phyloP scores from a whole-genome alignment of 2,329 filamentous ascomycete species.

The Fusarium fujikuroi region DNA sequence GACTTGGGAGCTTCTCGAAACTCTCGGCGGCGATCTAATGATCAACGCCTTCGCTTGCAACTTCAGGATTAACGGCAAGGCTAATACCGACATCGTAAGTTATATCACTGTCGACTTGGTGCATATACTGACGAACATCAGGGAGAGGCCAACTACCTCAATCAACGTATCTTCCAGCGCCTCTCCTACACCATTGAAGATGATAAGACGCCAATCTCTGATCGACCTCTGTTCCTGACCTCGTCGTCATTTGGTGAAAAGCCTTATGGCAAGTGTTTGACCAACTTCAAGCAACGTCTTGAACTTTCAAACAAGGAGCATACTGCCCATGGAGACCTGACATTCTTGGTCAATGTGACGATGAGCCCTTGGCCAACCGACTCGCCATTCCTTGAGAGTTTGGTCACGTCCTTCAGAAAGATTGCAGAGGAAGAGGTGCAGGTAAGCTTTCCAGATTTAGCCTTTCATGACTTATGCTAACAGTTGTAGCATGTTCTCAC shows the following conservation, averaged over 20 bases:
- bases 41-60: not conserved
- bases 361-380: constrained; percentile 2
- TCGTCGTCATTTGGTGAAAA: not conserved
- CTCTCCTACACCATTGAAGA: not conserved
- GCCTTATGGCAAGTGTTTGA: not conserved
- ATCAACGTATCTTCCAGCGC: not conserved
- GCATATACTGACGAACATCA: not conserved
- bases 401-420: not conserved
- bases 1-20: not conserved
- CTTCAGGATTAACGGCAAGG: not conserved
- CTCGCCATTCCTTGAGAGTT: not conserved
- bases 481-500: not conserved
- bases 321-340: not conserved
- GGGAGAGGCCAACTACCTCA: not conserved
- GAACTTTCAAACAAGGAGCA: not conserved
- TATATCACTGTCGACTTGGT: no score
- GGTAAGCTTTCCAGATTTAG: not conserved
- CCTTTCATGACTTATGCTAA: not conserved
- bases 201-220: not conserved
- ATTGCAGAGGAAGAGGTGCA: not conserved
- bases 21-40: not conserved
- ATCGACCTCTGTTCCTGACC: not conserved
- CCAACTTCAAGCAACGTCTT: not conserved
- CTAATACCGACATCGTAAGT: not conserved
- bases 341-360: not conserved